Base-by-base conservation (phyloP, 768 basidiomycete genomes). In the Boletus pseudopeckii region DNA sequence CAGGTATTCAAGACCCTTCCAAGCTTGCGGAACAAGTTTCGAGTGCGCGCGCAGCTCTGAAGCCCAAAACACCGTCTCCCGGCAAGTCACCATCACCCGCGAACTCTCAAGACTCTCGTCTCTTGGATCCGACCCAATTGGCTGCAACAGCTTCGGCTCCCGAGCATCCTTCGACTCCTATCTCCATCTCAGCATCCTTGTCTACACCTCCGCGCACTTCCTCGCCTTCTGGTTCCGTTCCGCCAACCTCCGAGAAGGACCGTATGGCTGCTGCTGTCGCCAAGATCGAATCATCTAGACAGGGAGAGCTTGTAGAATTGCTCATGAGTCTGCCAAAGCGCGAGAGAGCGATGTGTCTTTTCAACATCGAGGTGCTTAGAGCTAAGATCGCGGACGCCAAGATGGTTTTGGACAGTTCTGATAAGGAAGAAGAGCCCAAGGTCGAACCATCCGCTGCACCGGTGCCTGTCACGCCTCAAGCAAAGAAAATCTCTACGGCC, bases 341-440 rank as follows among this genome's bases (percentile, higher is more conserved):
- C 55, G 93, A 96, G 59, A 82, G 92, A 14, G 92, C 91, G 0
- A 80, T 95, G 83, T 94, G 92, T 71, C 75, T 95, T 38, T 96
- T 96, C 77, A 95, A 92, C 58, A 76, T 77, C 13, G 91, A 94
- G 60, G 79, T 91, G 28, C 76, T 95, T 24, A 79, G 84, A 47
- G 77, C 74, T 20, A 95, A 95, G 73, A 74, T 95, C 18, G 80
- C 79, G 1, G 92, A 93, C 59, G 93, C 93, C 15, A 89, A 86
- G 73, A 74, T 80, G 62, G 87, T 96, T 20, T 69, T 96, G 54
- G 89, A 92, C 39, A 85, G 82, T 56, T 83, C 84, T 7, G 86
- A 85, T 26, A 83, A 71, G 13, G 81, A 81, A 15, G 78, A 76
- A 11, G 77, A 74, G 50, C 34, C 51, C 63, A 67, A 56, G 64